Evolutionary conservation across 2,329 filamentous ascomycete species (phyloP).

Genomic region (Apiospora koreana): DNA sequence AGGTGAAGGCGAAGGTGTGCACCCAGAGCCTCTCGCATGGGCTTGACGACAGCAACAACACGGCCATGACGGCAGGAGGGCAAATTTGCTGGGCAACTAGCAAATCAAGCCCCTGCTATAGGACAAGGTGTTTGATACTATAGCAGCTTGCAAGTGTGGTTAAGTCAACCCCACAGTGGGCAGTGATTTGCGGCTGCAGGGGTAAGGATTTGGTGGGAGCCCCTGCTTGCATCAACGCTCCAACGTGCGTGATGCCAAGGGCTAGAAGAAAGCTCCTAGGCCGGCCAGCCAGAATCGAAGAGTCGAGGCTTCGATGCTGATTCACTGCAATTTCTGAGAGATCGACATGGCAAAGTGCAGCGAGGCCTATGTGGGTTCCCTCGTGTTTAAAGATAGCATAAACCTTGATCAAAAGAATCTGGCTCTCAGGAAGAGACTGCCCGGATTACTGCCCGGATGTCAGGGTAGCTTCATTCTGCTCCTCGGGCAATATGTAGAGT

Average conservation of each 20-base stretch:
- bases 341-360: constrained; percentile 5
- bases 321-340: background rate
- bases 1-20: background rate
- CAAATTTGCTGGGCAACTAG: background rate
- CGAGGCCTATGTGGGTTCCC: background rate
- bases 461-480: background rate
- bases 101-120: background rate
- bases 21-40: background rate
- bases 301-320: background rate
- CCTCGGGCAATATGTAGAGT: background rate
- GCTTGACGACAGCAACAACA: background rate
- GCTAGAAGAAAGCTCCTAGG: background rate
- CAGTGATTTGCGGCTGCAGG: constrained; percentile 3
- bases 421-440: background rate
- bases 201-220: background rate
- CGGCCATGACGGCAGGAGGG: constrained; percentile 2
- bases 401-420: background rate
- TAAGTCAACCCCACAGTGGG: background rate
- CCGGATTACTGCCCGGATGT: too few species aligned
- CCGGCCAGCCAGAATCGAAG: background rate
- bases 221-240: background rate
- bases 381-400: constrained; percentile 3
- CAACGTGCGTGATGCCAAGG: background rate
- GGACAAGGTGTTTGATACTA: background rate
- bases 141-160: background rate